A percentile compares a stretch with the other conserved stretches of the same genome.
Conservation (phyloP, 129 eudicot genomes). For the Flaveria sonorensis region DNA sequence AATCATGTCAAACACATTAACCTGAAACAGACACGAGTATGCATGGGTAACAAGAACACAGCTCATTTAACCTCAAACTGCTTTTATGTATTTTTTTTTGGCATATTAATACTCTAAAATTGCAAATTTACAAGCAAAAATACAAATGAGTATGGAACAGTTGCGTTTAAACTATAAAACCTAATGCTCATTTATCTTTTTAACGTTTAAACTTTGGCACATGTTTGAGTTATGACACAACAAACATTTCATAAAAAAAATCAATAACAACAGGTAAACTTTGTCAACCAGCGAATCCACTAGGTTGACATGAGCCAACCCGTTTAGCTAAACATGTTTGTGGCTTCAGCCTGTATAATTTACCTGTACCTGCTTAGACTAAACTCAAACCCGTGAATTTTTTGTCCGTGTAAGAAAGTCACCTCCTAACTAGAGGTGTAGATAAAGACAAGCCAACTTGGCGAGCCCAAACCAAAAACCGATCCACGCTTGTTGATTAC, state of each 20-base stretch:
- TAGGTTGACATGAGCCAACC: not conserved
- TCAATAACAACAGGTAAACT: not conserved
- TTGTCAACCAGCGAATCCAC: not conserved
- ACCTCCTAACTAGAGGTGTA: not conserved
- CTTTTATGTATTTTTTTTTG: not conserved
- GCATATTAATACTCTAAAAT: not conserved
- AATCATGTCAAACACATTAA: not conserved
- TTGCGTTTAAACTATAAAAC: not conserved
- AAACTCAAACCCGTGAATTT: not conserved
- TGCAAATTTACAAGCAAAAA: slow-evolving; percentile 1
- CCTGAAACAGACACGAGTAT: not conserved
- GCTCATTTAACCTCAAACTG: not conserved
- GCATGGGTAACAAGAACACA: not conserved
- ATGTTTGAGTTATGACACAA: not conserved
- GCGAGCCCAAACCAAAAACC: not conserved
- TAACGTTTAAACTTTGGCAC: not conserved
- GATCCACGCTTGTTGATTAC: not conserved
- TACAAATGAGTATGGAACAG: not conserved
- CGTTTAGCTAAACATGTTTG: not conserved
- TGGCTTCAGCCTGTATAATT: not conserved
- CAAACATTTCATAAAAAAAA: not conserved
- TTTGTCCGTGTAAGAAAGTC: not conserved
- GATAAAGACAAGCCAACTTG: not conserved
- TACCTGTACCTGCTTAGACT: not conserved
- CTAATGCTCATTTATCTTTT: not conserved